A percentile compares a stretch with the other conserved stretches of the same genome.
phyloP scores from a whole-genome alignment of 2,329 filamentous ascomycete genomes.

The Penicillium sp. region DNA sequence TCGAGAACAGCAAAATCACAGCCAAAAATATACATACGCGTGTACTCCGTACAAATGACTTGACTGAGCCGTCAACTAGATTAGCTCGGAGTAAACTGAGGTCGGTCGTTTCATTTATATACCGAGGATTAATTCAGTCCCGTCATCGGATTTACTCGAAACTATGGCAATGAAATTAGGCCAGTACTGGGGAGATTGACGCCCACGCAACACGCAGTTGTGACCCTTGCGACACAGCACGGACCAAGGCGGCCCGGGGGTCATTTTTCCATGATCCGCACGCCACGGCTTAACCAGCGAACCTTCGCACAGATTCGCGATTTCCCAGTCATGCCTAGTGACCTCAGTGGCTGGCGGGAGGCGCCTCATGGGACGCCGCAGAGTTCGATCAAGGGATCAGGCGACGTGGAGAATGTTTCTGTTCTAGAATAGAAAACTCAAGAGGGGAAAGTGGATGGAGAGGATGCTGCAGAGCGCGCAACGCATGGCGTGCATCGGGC shows the following conservation, averaged over 20 bases:
- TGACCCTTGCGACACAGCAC: not conserved
- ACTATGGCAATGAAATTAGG: not conserved
- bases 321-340: conserved; percentile 11
- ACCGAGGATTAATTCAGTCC: not conserved
- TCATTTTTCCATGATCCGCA: conserved; percentile 18
- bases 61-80: no score
- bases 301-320: conserved; percentile 1
- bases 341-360: conserved; percentile 26
- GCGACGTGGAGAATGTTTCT: not conserved
- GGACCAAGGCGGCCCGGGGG: conserved; percentile 7
- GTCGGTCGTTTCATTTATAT: no score
- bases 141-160: not conserved
- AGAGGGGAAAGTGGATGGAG: not conserved
- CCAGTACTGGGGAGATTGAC: not conserved
- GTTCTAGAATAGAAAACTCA: conserved; percentile 2
- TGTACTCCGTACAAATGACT: no score
- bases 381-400: conserved; percentile 2
- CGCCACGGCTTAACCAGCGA: conserved; percentile 17
- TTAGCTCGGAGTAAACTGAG: no score
- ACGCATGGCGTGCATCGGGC: conserved; percentile 6
- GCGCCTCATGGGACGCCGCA: conserved; percentile 14
- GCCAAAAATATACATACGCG: no score
- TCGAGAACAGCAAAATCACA: no score
- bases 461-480: not conserved
- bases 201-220: not conserved